Evolutionary conservation across 2,329 filamentous ascomycete genomes (phyloP), one percentile per base, ranked within the genome.

Genomic region (Pseudocercospora crystallina): DNA sequence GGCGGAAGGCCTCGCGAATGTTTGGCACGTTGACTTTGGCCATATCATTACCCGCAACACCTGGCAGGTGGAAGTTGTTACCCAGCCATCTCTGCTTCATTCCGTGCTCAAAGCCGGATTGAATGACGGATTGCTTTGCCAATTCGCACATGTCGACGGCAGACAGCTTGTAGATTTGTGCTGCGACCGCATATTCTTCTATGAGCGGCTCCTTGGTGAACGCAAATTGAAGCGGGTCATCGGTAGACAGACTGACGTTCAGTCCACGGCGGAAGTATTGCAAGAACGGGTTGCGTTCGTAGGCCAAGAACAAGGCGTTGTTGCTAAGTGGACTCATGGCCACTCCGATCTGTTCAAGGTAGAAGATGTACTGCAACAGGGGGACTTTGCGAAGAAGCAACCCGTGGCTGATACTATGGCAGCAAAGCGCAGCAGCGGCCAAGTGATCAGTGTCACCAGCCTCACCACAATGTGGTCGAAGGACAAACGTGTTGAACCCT

Each of bases 291-390:
- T 99, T 99, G 52, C 95, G 85, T 70, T 99, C 94, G 66, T 99
- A 97, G 1, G 92, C 90, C 45, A 99, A 75, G 74, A 99, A 99
- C 30, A 99, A 75, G 0, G 94, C 94, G 63, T 99, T 99, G 76
- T 99, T 99, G 71, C 90, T 96, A 39, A 99, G 79, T 2, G 94
- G 94, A n/a, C 92, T 97, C 94, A 99, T 99, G 54, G 94, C 94
- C 57, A 99, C 94, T 51, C 94, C 94, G 56, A 99, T 96, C 67
- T 97, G 92, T 66, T 99, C 91, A 14, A 99, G 82, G 65, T 99
- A 99, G 74, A 96, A 99, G 43, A 97, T 84, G 71, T 99, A 99
- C 71, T 99, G 94, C 48, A 99, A 74, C 53, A 99, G 74, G 2
- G 94, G 94, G 2, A 97, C 91, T 69, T 99, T 99, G 56, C 94